Evolutionary conservation across 1,284 basidiomycete species (phyloP).

Genomic region (Melampsora occidentalis): DNA sequence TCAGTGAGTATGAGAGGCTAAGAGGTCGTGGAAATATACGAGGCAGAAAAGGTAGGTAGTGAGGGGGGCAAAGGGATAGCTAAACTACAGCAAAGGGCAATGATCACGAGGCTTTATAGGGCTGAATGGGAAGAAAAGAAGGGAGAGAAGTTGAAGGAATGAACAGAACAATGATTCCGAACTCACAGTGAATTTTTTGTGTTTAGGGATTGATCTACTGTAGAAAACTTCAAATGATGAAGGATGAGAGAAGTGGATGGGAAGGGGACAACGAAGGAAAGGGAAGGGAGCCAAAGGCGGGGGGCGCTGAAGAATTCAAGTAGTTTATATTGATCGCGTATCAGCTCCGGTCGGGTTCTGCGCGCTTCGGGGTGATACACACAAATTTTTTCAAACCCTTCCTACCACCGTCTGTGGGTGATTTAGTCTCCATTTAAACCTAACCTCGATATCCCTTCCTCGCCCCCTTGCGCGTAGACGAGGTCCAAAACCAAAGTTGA

Average conservation of each 20-base stretch:
- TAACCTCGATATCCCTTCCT: too few relatives aligned
- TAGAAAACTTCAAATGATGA: too few relatives aligned
- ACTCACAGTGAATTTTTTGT: conserved; percentile 11
- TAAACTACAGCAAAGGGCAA: background rate
- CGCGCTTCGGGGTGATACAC: too few relatives aligned
- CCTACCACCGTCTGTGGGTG: too few relatives aligned
- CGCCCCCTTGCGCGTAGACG: too few relatives aligned
- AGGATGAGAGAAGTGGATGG: background rate
- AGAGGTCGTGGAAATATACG: background rate
- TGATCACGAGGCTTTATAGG: background rate
- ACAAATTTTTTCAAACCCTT: too few relatives aligned
- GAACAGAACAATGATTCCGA: background rate
- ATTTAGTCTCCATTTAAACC: too few relatives aligned
- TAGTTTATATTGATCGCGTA: too few relatives aligned
- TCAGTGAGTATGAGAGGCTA: conserved; percentile 39
- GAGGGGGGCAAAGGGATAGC: background rate
- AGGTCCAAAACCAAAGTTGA: too few relatives aligned
- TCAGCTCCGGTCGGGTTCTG: too few relatives aligned
- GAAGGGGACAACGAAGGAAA: background rate
- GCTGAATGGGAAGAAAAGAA: background rate
- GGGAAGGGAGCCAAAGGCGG: background rate
- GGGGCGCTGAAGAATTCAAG: background rate
- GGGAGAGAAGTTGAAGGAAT: background rate
- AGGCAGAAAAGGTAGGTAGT: background rate
- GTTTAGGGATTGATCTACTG: background rate